Base-by-base conservation (phyloP, 805 yeast species). In the Teunomyces tritomae region DNA sequence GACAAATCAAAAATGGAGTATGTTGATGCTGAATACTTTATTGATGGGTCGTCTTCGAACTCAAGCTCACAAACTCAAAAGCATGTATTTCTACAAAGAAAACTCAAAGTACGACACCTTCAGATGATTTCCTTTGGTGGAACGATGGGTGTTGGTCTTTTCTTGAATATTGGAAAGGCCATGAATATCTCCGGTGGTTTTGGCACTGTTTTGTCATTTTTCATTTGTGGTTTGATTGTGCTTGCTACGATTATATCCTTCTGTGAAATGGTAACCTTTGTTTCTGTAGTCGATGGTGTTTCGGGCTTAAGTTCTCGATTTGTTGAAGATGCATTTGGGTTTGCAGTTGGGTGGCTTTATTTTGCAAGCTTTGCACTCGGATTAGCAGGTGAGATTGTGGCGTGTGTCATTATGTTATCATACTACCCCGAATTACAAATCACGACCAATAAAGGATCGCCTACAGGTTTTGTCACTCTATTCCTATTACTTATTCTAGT, bases 71-170 rank as follows among this genome's bases (percentile, higher is more conserved):
- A 24, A 13, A 5, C 44, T 32, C 16, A 44, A 52, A 40, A 49
- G 9, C 33, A 41, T 8, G 47, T 48, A 9, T 58, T 55, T 29
- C 57, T 83, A 39, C 87, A 82, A 50, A 67, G 91, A 48, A 81
- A 80, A 50, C 68, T 87, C 39, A 76, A 77, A 46, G 80, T 82
- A 27, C 67, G 89, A 17, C 92, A 87, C 62, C 65, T 87, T 14
- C 90, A 86, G 58, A 84, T 86, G 83, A 83, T 87, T 41, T 87
- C 91, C 0, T 70, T 87, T 28, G 89, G 90, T 2, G 92, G 90
- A 1, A 85, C 91, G 0, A 63, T 87, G 4, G 94, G 94, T 1
- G 92, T 87, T 11, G 94, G 95, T 0, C 64, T 87, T 14, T 76
- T 84, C 48, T 66, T 87, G 20, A 80, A 84, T 37, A 79, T 86